phyloP scores from a whole-genome alignment of 768 basidiomycete genomes.

The Rhizopogon salebrosus region DNA sequence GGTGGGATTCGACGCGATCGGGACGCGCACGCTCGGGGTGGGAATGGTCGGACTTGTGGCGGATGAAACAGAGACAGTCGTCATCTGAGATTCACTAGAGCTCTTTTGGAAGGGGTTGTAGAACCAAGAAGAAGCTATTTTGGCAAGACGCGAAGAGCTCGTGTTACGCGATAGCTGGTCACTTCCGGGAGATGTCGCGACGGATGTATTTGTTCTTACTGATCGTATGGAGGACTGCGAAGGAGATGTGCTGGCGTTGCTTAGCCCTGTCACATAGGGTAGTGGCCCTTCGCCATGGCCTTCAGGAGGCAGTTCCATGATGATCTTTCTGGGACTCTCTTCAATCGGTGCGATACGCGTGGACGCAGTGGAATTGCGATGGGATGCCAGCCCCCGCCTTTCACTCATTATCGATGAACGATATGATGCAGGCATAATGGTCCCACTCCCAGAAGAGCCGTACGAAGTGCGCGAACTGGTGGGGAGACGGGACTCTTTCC shows the following conservation, averaged over 20 bases:
- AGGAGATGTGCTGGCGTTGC: constrained; percentile 61
- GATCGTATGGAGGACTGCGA: constrained; percentile 68
- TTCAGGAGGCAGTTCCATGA: constrained; percentile 49
- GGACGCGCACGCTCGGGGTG: constrained; percentile 23
- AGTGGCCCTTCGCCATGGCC: constrained; percentile 24
- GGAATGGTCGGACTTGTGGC: constrained; percentile 20
- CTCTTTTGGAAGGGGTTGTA: constrained; percentile 70
- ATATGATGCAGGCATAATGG: constrained; percentile 30
- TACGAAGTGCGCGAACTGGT: constrained; percentile 33
- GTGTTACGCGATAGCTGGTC: constrained; percentile 19
- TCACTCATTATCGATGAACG: constrained; percentile 29
- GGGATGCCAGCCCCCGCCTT: constrained; percentile 34
- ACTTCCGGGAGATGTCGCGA: constrained; percentile 31
- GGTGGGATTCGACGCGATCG: constrained; percentile 24
- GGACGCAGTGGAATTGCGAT: constrained; percentile 45
- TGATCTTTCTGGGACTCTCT: constrained; percentile 56
- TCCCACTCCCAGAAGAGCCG: constrained; percentile 35
- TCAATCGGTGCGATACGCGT: constrained; percentile 59
- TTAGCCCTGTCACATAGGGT: constrained; percentile 33
- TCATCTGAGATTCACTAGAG: constrained; percentile 59
- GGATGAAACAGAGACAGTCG: constrained; percentile 47
- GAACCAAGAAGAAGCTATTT: constrained; percentile 72
- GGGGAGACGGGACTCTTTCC: constrained; percentile 30
- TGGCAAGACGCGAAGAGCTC: constrained; percentile 40
- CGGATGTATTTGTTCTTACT: constrained; percentile 40